Percentiles rank a stretch among this genome's conserved stretches.
These are phyloP conservation scores for Boletus fagicola DNA, from an alignment of 768 basidiomycete genomes.

Conservation along the genomic window DNA sequence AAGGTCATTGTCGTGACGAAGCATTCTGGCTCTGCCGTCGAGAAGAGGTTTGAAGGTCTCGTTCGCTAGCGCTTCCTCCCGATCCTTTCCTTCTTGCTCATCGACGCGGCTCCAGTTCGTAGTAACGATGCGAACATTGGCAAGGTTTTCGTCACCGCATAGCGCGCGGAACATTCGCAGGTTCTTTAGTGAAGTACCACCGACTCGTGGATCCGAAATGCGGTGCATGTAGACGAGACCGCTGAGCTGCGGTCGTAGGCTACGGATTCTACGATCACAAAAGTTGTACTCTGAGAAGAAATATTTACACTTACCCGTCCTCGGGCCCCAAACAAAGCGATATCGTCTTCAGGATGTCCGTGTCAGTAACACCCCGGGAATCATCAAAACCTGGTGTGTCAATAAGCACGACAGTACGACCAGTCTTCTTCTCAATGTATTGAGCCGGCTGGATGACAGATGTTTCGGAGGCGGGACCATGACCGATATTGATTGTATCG, in stretches of 20 bases:
- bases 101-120: background rate
- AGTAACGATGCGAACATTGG: background rate
- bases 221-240: background rate
- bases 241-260: background rate
- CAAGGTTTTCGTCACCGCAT: background rate
- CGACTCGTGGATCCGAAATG: background rate
- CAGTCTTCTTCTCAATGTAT: background rate
- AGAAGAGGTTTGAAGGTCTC: background rate
- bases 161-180: background rate
- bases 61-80: background rate
- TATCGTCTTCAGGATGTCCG: background rate
- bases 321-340: background rate
- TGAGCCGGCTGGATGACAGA: background rate
- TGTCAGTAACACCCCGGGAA: background rate
- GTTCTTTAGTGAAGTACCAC: background rate
- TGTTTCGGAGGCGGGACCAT: background rate
- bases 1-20: background rate
- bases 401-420: background rate
- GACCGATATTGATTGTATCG: background rate
- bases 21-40: background rate
- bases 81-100: background rate
- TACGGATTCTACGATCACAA: background rate
- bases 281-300: background rate
- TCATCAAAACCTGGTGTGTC: background rate
- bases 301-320: background rate